Conservation (phyloP, 2,329 filamentous ascomycete genomes). For the Colletotrichum sp. region DNA sequence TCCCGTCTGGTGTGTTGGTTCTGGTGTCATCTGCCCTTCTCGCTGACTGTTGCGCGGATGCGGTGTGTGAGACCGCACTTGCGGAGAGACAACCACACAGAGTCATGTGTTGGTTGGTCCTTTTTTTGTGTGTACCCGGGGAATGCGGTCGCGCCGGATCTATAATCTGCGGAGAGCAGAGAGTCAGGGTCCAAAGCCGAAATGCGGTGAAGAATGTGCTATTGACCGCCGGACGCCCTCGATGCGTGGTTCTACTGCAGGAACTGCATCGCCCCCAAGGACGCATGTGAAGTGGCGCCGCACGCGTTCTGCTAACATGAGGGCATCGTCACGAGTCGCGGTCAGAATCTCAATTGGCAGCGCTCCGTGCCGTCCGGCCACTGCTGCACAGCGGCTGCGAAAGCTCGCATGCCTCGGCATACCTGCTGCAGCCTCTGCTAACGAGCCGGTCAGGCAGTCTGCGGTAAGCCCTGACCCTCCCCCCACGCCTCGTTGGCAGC, state of each 20-base stretch:
- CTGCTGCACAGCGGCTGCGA: background rate
- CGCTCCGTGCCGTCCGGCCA: background rate
- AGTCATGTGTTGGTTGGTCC: constrained; percentile 1
- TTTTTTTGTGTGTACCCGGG: background rate
- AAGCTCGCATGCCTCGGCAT: constrained; percentile 1
- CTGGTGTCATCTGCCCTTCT: background rate
- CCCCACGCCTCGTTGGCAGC: background rate
- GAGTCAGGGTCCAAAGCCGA: constrained; percentile 2
- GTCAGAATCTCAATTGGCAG: background rate
- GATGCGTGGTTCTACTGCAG: constrained; percentile 5
- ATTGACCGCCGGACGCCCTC: background rate
- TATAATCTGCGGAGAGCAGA: background rate
- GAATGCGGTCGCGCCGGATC: background rate
- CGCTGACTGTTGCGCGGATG: background rate
- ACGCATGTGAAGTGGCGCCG: constrained; percentile 6
- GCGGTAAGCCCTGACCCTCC: background rate
- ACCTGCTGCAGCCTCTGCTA: background rate
- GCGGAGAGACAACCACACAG: background rate
- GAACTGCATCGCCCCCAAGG: background rate
- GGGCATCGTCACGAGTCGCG: constrained; percentile 14
- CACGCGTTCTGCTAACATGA: background rate
- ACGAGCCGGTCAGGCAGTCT: background rate
- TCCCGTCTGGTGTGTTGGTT: background rate
- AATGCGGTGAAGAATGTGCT: constrained; percentile 12
- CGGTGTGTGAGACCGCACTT: constrained; percentile 1